These are phyloP conservation scores for Marasmius tenuissimus DNA, from an alignment of 1,284 basidiomycete genomes.

Conservation along the genomic window DNA sequence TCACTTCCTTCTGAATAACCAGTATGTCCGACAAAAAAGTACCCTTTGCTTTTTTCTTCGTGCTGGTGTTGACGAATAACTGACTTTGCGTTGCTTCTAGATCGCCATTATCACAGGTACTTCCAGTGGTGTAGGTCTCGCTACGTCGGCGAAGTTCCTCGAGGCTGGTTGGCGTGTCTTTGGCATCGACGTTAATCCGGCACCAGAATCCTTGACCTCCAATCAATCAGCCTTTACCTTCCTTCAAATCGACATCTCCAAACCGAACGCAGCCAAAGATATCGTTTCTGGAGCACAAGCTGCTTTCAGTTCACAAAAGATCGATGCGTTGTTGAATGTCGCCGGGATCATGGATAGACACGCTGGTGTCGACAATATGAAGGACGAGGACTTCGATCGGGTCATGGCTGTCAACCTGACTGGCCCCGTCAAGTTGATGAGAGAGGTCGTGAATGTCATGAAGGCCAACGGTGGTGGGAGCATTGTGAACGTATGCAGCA, in stretches of 20 bases:
- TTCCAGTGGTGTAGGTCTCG: constrained; percentile 33
- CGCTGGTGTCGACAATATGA: constrained; percentile 10
- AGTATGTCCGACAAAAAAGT: background rate
- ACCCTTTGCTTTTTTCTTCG: background rate
- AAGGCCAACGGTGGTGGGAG: constrained; percentile 15
- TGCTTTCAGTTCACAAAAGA: constrained; percentile 10
- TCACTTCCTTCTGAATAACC: too few species aligned
- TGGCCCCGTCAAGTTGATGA: constrained; percentile 17
- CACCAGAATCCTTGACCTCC: background rate
- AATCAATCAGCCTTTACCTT: constrained; percentile 9
- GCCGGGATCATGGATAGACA: constrained; percentile 17
- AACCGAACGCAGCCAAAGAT: constrained; percentile 7
- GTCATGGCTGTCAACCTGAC: constrained; percentile 17
- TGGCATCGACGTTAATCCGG: constrained; percentile 13
- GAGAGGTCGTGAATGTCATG: constrained; percentile 19
- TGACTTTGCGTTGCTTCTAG: background rate
- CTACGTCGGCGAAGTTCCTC: constrained; percentile 28
- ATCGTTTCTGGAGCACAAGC: constrained; percentile 11
- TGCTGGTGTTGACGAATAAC: background rate
- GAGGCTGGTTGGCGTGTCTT: constrained; percentile 15
- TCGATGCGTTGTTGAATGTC: constrained; percentile 18
- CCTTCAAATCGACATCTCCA: constrained; percentile 12
- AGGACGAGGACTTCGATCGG: constrained; percentile 15
- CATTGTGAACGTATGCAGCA: constrained; percentile 20
- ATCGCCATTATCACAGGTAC: constrained; percentile 15